phyloP scores from a whole-genome alignment of 108 stramenopile genomes.

The Pseudonitzschia delicatissima region DNA sequence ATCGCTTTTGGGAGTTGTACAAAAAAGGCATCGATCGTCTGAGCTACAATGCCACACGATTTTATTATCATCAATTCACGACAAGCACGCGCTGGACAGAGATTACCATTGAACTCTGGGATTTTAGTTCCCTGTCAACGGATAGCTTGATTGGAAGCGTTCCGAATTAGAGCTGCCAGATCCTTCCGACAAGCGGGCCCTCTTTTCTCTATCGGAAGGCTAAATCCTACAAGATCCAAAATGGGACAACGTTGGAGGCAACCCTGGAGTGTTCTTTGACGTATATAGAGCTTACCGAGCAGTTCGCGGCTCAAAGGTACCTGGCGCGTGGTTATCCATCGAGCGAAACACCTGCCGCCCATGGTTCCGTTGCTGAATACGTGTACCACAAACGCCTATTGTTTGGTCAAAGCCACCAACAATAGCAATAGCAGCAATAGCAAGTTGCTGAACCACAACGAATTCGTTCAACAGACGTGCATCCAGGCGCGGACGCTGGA shows the following conservation, averaged over 20 bases:
- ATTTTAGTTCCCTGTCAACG: slow-evolving; percentile 14
- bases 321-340: slow-evolving; percentile 10
- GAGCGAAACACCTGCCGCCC: slow-evolving; percentile 3
- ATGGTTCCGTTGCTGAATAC: neutral
- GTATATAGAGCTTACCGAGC: neutral
- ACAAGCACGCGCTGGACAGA: slow-evolving; percentile 1
- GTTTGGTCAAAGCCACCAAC: neutral
- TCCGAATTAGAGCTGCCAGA: neutral
- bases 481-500: slow-evolving; percentile 9
- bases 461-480: slow-evolving; percentile 4
- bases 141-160: slow-evolving; percentile 13
- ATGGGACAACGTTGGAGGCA: neutral
- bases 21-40: slow-evolving; percentile 12
- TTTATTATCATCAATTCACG: slow-evolving; percentile 13
- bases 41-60: slow-evolving; percentile 10
- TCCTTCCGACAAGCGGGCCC: neutral
- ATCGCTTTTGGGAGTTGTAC: slow-evolving; percentile 13
- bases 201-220: neutral
- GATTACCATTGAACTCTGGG: neutral
- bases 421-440: neutral
- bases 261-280: neutral
- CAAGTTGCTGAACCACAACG: too few relatives aligned
- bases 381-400: slow-evolving; percentile 20
- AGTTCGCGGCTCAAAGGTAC: slow-evolving; percentile 10
- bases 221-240: slow-evolving; percentile 3